Evolutionary conservation across 345 rosid species (phyloP).

Genomic region (Turritis glabra): DNA sequence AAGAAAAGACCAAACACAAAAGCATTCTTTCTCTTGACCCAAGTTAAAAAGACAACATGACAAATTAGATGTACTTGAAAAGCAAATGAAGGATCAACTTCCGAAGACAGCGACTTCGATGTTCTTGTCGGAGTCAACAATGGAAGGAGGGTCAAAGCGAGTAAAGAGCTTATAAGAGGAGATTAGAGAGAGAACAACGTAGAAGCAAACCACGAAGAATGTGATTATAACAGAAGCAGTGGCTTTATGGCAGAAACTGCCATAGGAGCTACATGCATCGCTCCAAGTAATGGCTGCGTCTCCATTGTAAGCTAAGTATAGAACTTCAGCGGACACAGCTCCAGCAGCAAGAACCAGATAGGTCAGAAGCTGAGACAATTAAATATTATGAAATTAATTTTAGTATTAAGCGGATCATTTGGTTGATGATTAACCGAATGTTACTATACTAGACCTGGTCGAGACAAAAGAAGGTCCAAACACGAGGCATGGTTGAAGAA

Average conservation of each 20-base stretch:
- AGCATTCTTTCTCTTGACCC: not conserved
- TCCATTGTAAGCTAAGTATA: slow-evolving; percentile 72
- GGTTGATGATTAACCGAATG: not conserved
- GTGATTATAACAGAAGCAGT: slow-evolving; percentile 63
- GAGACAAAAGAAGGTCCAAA: slow-evolving; percentile 88
- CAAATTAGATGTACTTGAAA: slow-evolving; percentile 4
- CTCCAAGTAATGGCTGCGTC: slow-evolving; percentile 75
- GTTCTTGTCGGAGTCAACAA: slow-evolving; percentile 38
- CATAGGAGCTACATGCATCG: slow-evolving; percentile 59
- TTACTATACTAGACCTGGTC: slow-evolving; percentile 59
- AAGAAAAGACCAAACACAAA: not conserved
- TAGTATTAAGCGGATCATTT: not conserved
- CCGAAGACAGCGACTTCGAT: slow-evolving; percentile 48
- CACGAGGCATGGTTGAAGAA: slow-evolving; percentile 58
- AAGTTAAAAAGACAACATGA: not conserved
- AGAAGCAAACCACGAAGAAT: slow-evolving; percentile 50
- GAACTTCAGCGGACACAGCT: slow-evolving; percentile 65
- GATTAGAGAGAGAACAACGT: slow-evolving; percentile 55
- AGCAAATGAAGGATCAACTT: slow-evolving; percentile 20
- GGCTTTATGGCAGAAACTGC: slow-evolving; percentile 74
- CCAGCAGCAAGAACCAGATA: slow-evolving; percentile 73
- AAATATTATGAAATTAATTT: not conserved
- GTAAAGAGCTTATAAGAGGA: slow-evolving; percentile 88
- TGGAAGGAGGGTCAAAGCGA: slow-evolving; percentile 65
- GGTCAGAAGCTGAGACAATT: slow-evolving; percentile 52